Evolutionary conservation across 495 filamentous ascomycete species (phyloP).

Genomic region (Cladorrhinum samala): DNA sequence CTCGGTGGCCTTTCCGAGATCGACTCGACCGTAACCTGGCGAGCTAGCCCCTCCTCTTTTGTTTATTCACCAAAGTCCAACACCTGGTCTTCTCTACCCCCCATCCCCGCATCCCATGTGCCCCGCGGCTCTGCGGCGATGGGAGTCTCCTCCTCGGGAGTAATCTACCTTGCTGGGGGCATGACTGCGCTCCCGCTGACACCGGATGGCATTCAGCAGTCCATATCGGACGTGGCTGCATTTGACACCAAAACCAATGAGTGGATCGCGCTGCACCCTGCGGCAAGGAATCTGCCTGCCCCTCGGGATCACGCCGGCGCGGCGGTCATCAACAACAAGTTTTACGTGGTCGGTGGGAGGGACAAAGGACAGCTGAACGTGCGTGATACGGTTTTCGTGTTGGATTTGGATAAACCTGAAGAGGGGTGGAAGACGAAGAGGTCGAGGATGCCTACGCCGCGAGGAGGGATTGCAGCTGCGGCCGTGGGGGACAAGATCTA

Average conservation of each 20-base stretch:
- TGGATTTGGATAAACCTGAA: constrained; percentile 23
- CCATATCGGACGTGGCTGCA: constrained; percentile 23
- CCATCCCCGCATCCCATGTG: constrained; percentile 18
- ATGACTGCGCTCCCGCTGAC: constrained; percentile 10
- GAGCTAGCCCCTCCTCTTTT: constrained; percentile 38
- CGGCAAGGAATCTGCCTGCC: constrained; percentile 23
- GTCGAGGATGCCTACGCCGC: constrained; percentile 27
- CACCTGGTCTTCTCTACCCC: constrained; percentile 15
- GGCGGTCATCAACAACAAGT: constrained; percentile 24
- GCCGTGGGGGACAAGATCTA: constrained; percentile 28
- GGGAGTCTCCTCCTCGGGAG: constrained; percentile 16
- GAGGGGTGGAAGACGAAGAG: constrained; percentile 23
- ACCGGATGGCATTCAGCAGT: constrained; percentile 5
- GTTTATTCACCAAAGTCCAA: constrained; percentile 52
- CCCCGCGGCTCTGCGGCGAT: constrained; percentile 19
- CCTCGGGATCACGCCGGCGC: constrained; percentile 31
- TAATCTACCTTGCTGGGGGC: constrained; percentile 23
- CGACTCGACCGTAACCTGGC: constrained; percentile 74
- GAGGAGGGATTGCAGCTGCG: constrained; percentile 30
- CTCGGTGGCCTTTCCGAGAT: constrained; percentile 64
- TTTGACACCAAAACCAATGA: constrained; percentile 25
- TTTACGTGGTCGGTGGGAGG: constrained; percentile 37
- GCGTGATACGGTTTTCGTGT: constrained; percentile 30
- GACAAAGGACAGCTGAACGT: constrained; percentile 22
- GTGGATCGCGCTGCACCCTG: constrained; percentile 16